Conservation (phyloP, 2,329 filamentous ascomycete genomes). For the Beauveria sp. region DNA sequence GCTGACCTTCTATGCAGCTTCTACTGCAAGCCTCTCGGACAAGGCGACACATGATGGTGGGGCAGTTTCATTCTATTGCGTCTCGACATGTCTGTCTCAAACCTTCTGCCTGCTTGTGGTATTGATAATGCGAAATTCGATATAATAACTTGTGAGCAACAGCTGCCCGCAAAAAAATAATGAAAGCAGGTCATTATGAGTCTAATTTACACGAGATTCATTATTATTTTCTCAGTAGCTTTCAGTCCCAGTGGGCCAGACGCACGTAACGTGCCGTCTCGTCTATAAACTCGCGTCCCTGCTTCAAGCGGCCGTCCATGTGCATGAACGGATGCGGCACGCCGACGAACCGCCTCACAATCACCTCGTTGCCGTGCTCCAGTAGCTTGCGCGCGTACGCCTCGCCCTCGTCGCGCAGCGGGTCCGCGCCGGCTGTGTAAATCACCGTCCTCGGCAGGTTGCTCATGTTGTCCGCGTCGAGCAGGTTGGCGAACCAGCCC, state of each 20-base stretch:
- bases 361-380: slow-evolving; percentile 37
- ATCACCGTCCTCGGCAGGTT: slow-evolving; percentile 31
- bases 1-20: not conserved
- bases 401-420: slow-evolving; percentile 42
- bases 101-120: not conserved
- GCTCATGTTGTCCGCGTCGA: slow-evolving; percentile 27
- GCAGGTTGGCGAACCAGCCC: slow-evolving; percentile 25
- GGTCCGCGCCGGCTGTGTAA: slow-evolving; percentile 36
- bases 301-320: slow-evolving; percentile 34
- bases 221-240: not conserved
- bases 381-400: slow-evolving; percentile 35
- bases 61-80: slow-evolving; percentile 3
- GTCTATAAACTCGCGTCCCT: slow-evolving; percentile 28
- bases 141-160: not conserved
- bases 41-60: not conserved
- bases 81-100: not conserved
- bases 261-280: slow-evolving; percentile 25
- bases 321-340: slow-evolving; percentile 44
- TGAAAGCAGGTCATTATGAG: not conserved
- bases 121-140: not conserved
- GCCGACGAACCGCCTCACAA: slow-evolving; percentile 36
- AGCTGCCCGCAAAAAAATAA: not conserved
- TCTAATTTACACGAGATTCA: not conserved
- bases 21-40: not conserved
- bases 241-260: slow-evolving; percentile 17